phyloP scores from a whole-genome alignment of 495 filamentous ascomycete species.

The Delitschia confertaspora region DNA sequence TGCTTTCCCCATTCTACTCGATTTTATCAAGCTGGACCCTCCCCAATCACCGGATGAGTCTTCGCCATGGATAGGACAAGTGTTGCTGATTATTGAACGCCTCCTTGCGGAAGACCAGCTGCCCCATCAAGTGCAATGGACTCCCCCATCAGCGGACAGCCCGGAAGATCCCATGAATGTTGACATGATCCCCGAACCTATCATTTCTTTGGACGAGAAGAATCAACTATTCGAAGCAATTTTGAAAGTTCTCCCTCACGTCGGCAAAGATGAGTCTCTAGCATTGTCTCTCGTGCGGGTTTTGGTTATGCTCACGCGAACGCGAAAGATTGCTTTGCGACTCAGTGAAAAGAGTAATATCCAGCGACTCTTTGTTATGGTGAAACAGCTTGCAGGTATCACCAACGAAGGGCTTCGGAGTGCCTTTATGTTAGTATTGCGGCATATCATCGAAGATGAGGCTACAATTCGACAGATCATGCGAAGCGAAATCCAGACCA shows the following conservation, averaged over 20 bases:
- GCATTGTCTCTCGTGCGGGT: constrained; percentile 76
- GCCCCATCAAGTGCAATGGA: constrained; percentile 65
- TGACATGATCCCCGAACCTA: constrained; percentile 52
- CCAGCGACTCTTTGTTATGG: constrained; percentile 84
- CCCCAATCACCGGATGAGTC: constrained; percentile 59
- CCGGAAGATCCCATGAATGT: constrained; percentile 42
- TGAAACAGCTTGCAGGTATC: constrained; percentile 75
- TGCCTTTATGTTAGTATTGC: constrained; percentile 75
- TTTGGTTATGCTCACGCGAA: constrained; percentile 82
- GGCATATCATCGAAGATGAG: constrained; percentile 92
- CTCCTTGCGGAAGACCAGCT: constrained; percentile 80
- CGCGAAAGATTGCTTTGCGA: constrained; percentile 59
- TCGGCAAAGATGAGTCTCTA: constrained; percentile 78
- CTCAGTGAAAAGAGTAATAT: constrained; percentile 83
- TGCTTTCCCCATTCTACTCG: constrained; percentile 64
- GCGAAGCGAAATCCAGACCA: constrained; percentile 75
- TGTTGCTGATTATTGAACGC: constrained; percentile 83
- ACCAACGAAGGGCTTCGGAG: constrained; percentile 68
- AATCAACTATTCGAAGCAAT: constrained; percentile 61
- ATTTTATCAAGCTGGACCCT: constrained; percentile 68
- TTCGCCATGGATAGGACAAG: constrained; percentile 84
- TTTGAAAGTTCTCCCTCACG: constrained; percentile 69
- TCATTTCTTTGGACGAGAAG: constrained; percentile 58
- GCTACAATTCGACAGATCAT: constrained; percentile 85
- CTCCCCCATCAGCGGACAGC: constrained; percentile 41